Conservation (phyloP, 225 moss, liverwort and hornwort genomes). For the Thuidium tamariscinum region DNA sequence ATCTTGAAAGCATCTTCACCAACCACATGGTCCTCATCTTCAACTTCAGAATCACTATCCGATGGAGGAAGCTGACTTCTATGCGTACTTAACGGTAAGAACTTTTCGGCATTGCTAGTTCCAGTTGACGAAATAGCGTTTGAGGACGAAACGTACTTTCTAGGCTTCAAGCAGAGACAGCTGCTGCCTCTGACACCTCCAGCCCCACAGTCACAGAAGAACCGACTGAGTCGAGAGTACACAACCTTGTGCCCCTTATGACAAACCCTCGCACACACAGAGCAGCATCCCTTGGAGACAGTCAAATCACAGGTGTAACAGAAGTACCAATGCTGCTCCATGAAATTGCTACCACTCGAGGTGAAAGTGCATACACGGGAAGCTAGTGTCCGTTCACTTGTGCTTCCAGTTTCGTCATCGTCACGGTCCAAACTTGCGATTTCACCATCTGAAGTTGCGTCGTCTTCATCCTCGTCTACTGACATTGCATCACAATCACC, state of each 20-base stretch:
- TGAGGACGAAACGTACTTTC: slow-evolving; percentile 72
- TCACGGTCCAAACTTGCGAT: slow-evolving; percentile 94
- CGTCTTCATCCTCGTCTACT: slow-evolving; percentile 97
- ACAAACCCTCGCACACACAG: slow-evolving; percentile 96
- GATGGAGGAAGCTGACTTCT: slow-evolving; percentile 63
- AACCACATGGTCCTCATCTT: slow-evolving; percentile 63
- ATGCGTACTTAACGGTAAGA: slow-evolving; percentile 48
- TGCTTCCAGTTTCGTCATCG: slow-evolving; percentile 83
- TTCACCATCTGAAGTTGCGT: slow-evolving; percentile 96
- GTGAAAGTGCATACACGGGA: slow-evolving; percentile 98
- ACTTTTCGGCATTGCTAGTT: slow-evolving; percentile 52
- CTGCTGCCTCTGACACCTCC: slow-evolving; percentile 92
- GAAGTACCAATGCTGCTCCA: slow-evolving; percentile 99
- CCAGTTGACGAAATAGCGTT: slow-evolving; percentile 40
- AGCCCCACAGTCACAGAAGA: slow-evolving; percentile 99
- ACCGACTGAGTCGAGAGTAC: slow-evolving; percentile 96
- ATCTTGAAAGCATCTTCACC: slow-evolving; percentile 65
- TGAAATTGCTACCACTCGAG: slow-evolving; percentile 98
- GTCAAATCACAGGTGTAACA: slow-evolving; percentile 99
- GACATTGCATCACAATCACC: slow-evolving; percentile 95
- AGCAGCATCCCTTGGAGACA: slow-evolving; percentile 98
- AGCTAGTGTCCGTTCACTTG: slow-evolving; percentile 79
- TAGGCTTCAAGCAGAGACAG: slow-evolving; percentile 93
- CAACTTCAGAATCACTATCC: slow-evolving; percentile 86
- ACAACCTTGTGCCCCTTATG: slow-evolving; percentile 97